These are phyloP conservation scores for Arthrobotrys musiformis DNA, from an alignment of 2,329 filamentous ascomycete genomes.

Conservation along the genomic window DNA sequence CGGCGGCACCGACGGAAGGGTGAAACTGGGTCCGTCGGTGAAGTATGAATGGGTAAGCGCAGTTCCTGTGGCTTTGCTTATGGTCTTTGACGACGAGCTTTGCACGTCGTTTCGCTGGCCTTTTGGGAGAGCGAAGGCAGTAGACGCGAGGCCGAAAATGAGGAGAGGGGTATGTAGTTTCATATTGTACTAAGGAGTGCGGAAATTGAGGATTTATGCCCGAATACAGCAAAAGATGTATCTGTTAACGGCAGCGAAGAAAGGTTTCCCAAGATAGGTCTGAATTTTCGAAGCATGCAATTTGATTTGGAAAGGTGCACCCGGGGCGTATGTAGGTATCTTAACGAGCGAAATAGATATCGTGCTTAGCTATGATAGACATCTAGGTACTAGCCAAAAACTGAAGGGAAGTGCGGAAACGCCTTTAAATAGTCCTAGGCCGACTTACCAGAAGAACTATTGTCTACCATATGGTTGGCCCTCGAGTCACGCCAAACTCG, in stretches of 20 bases:
- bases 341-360: slow-evolving; percentile 14
- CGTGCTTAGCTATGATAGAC: not conserved
- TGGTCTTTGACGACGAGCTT: not conserved
- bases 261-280: too few species aligned
- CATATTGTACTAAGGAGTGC: slow-evolving; percentile 21
- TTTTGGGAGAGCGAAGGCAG: slow-evolving; percentile 36
- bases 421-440: not conserved
- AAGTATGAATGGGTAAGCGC: not conserved
- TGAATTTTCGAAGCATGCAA: too few species aligned
- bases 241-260: too few species aligned
- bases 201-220: not conserved
- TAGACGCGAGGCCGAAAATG: not conserved
- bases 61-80: not conserved
- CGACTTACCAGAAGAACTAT: too few species aligned
- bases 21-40: slow-evolving; percentile 29
- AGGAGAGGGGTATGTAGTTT: not conserved
- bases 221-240: too few species aligned
- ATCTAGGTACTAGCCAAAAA: not conserved
- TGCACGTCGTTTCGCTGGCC: not conserved
- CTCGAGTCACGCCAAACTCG: slow-evolving; percentile 6
- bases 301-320: too few species aligned
- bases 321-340: not conserved
- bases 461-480: not conserved
- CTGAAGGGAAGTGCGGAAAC: not conserved
- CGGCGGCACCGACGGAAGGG: slow-evolving; percentile 9